Conservation (phyloP, 2,329 filamentous ascomycete species). For the Ophiognomonia clavigignenti-juglandacearum region DNA sequence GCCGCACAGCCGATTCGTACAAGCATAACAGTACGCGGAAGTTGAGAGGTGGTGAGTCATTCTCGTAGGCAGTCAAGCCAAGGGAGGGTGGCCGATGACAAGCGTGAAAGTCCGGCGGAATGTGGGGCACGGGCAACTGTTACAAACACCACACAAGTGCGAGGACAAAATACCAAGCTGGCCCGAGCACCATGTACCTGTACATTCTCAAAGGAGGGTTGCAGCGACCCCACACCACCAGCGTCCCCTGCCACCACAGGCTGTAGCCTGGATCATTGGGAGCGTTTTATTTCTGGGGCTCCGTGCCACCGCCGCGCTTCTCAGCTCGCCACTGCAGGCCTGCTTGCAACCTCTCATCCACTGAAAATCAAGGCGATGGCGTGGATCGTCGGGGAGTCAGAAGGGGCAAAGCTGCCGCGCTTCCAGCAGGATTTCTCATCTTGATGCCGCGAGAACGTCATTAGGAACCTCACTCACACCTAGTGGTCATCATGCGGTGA, state of each 20-base stretch:
- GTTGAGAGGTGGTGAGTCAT: constrained; percentile 14
- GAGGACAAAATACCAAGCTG: no score
- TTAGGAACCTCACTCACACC: constrained; percentile 3
- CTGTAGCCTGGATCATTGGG: constrained; percentile 13
- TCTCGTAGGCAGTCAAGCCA: not conserved
- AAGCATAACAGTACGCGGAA: not conserved
- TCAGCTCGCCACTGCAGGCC: constrained; percentile 6
- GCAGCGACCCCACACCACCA: constrained; percentile 14
- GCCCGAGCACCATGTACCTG: constrained; percentile 8
- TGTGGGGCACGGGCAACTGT: no score
- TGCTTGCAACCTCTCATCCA: not conserved
- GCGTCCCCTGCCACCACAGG: constrained; percentile 16
- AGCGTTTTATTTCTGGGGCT: constrained; percentile 14
- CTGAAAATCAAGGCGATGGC: constrained; percentile 3
- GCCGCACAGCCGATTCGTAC: no score
- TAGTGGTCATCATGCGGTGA: not conserved
- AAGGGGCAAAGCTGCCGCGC: not conserved
- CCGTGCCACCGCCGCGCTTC: constrained; percentile 12
- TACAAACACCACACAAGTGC: no score
- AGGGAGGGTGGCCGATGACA: constrained; percentile 7
- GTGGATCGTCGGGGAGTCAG: constrained; percentile 8
- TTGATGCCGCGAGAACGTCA: constrained; percentile 10
- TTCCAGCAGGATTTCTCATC: constrained; percentile 10
- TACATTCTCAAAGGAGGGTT: constrained; percentile 12
- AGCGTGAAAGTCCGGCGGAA: no score